Percentiles rank a stretch among this genome's conserved stretches.
Conservation (phyloP, 257 asterid species). For the Penstemon eatonii region DNA sequence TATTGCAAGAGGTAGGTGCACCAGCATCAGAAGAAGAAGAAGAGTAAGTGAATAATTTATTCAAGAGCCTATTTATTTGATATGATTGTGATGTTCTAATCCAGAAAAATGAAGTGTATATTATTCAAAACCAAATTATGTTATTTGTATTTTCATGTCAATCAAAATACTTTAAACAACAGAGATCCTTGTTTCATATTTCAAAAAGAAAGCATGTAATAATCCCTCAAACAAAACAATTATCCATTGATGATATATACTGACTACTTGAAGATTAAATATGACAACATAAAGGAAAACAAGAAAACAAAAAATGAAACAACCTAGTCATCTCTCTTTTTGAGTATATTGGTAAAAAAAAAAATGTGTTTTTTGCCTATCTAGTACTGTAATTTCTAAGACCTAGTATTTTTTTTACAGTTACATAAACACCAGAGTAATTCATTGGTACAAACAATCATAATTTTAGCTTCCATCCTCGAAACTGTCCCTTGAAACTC, state of each 20-base stretch:
- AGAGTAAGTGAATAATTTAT: slow-evolving; percentile 15
- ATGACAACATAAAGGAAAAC: neutral
- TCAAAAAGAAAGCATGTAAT: too few species aligned
- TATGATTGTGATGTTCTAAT: too few species aligned
- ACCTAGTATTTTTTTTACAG: slow-evolving; percentile 38
- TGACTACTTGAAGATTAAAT: neutral
- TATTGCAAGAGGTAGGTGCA: slow-evolving; percentile 51
- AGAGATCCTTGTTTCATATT: too few species aligned
- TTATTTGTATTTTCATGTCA: too few species aligned
- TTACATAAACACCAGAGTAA: slow-evolving; percentile 28
- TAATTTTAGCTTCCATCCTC: neutral
- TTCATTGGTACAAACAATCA: slow-evolving; percentile 16
- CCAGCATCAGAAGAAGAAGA: slow-evolving; percentile 28
- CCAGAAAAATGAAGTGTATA: too few species aligned
- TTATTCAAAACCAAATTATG: neutral
- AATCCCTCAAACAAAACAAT: neutral
- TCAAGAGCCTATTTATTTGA: too few species aligned
- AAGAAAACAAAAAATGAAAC: neutral
- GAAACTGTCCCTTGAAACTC: neutral
- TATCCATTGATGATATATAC: neutral
- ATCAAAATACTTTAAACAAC: too few species aligned
- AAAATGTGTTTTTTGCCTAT: slow-evolving; percentile 23
- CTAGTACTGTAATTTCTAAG: slow-evolving; percentile 26
- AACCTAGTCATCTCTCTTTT: slow-evolving; percentile 24
- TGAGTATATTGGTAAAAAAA: slow-evolving; percentile 2